phyloP scores from a whole-genome alignment of 116 monocot genomes.

The Papilionanthe hybrid region DNA sequence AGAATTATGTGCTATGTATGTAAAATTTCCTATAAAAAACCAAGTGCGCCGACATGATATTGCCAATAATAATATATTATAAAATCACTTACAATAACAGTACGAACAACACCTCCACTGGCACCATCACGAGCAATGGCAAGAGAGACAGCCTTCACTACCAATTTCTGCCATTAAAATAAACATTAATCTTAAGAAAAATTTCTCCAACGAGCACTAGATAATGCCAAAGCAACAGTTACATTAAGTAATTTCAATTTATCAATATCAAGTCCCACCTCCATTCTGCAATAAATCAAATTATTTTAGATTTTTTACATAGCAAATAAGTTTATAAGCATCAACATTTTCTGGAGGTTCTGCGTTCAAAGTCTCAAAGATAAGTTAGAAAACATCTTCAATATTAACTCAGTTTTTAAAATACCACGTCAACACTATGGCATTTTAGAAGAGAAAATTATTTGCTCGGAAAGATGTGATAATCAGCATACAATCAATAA shows the following conservation, averaged over 20 bases:
- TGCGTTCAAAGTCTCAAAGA: not conserved
- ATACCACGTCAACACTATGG: not conserved
- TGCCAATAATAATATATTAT: not conserved
- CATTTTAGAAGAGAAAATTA: not conserved
- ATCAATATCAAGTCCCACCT: not conserved
- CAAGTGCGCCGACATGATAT: too few species aligned
- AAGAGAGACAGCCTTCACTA: slow-evolving; percentile 84
- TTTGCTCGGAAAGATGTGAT: not conserved
- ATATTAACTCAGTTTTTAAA: not conserved
- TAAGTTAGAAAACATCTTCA: not conserved
- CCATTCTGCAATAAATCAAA: not conserved
- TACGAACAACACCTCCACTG: slow-evolving; percentile 92
- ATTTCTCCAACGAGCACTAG: not conserved
- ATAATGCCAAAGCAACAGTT: not conserved
- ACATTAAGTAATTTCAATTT: not conserved
- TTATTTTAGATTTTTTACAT: not conserved
- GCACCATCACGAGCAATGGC: slow-evolving; percentile 95
- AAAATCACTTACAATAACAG: slow-evolving; percentile 63
- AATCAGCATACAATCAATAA: not conserved
- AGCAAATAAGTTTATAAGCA: not conserved
- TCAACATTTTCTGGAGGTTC: not conserved
- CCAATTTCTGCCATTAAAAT: slow-evolving; percentile 46
- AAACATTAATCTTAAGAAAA: not conserved
- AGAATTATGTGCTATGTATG: too few species aligned
- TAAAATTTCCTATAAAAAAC: too few species aligned